These are phyloP conservation scores for Pinus taeda DNA, from an alignment of 75 land plant genomes.

Conservation along the genomic window DNA sequence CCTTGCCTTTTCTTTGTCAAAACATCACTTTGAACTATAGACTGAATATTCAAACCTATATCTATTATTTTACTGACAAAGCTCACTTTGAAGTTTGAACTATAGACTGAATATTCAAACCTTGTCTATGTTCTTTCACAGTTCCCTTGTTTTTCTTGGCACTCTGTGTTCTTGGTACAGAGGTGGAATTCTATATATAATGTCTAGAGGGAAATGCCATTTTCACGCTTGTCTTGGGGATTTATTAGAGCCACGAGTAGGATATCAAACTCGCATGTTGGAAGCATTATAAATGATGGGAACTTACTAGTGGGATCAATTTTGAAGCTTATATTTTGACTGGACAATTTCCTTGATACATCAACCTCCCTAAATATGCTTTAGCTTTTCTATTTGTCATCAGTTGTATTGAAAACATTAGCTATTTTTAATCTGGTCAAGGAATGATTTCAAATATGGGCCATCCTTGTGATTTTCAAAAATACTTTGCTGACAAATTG, in stretches of 20 bases:
- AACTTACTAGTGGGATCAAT: not conserved
- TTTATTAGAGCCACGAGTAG: not conserved
- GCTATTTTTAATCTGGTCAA: no score
- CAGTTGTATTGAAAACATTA: no score
- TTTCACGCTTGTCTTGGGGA: not conserved
- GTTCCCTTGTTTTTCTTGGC: not conserved
- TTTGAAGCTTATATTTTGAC: not conserved
- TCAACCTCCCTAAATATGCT: no score
- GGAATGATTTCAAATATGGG: not conserved
- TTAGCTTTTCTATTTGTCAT: no score
- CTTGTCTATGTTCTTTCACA: not conserved
- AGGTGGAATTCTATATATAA: not conserved
- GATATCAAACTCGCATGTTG: not conserved
- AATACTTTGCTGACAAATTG: not conserved
- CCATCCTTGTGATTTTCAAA: not conserved
- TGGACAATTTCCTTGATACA: no score
- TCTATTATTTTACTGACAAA: not conserved
- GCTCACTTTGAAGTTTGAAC: not conserved
- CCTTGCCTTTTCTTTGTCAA: no score
- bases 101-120: not conserved
- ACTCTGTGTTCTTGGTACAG: not conserved
- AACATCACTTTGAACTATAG: no score
- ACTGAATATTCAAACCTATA: not conserved
- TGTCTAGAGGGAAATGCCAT: not conserved
- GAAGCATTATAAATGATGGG: not conserved